These are phyloP conservation scores for Zelonia costaricensis DNA, from an alignment of 208 protist genomes.

Conservation along the genomic window DNA sequence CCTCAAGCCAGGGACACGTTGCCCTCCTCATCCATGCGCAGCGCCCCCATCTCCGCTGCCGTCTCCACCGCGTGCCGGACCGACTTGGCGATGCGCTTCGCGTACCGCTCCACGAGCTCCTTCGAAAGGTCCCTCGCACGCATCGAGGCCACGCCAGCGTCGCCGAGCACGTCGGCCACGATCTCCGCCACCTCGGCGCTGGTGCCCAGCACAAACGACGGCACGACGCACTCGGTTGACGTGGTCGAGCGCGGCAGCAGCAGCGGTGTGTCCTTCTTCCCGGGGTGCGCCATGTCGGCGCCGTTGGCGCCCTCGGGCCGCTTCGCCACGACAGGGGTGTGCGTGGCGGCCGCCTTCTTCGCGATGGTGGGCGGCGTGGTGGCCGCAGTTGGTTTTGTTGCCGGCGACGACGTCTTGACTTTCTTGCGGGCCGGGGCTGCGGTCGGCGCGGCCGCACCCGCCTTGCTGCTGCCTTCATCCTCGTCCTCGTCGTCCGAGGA, in stretches of 20 bases:
- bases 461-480: neutral
- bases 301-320: neutral
- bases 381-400: neutral
- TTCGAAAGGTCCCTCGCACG: slow-evolving; percentile 45
- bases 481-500: slow-evolving; percentile 34
- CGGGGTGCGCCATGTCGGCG: neutral
- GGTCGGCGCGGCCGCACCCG: neutral
- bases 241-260: slow-evolving; percentile 43
- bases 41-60: slow-evolving; percentile 35
- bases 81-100: slow-evolving; percentile 62
- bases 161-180: slow-evolving; percentile 40
- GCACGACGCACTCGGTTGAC: slow-evolving; percentile 46
- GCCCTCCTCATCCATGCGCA: slow-evolving; percentile 40
- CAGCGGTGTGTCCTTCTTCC: slow-evolving; percentile 34
- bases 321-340: neutral
- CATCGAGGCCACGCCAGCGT: slow-evolving; percentile 32
- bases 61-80: slow-evolving; percentile 47
- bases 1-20: too few species aligned
- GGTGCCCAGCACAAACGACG: slow-evolving; percentile 63
- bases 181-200: slow-evolving; percentile 53
- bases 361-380: neutral
- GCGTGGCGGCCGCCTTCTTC: neutral
- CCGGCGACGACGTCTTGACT: neutral
- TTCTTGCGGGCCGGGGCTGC: slow-evolving; percentile 17
- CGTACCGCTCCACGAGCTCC: slow-evolving; percentile 59